phyloP scores from a whole-genome alignment of 805 yeast species.

The Pichia exigua region DNA sequence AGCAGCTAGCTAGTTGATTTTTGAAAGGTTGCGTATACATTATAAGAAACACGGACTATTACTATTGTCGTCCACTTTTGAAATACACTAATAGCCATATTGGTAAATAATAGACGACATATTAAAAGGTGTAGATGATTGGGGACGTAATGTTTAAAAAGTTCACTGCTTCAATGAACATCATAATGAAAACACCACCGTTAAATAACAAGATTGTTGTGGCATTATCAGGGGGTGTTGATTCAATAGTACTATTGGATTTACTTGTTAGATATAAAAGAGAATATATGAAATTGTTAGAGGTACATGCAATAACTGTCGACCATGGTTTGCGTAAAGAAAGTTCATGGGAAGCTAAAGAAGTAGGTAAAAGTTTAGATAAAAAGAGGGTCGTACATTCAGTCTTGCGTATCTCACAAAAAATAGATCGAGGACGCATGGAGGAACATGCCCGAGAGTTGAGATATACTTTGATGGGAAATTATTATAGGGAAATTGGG shows the following conservation, averaged over 20 bases:
- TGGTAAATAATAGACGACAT: too few species aligned
- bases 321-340: constrained; percentile 52
- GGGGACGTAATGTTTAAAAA: not conserved
- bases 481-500: constrained; percentile 31
- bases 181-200: not conserved
- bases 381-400: constrained; percentile 22
- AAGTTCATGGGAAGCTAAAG: constrained; percentile 42
- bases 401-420: constrained; percentile 14
- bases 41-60: too few species aligned
- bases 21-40: too few species aligned
- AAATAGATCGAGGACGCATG: constrained; percentile 12
- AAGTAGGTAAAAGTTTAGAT: constrained; percentile 19
- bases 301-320: constrained; percentile 51
- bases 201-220: constrained; percentile 21
- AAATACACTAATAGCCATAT: too few species aligned
- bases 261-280: constrained; percentile 32
- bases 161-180: not conserved
- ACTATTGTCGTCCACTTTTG: too few species aligned
- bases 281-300: constrained; percentile 3
- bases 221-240: constrained; percentile 78
- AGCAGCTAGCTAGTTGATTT: too few species aligned
- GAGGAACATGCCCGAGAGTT: constrained; percentile 55
- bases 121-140: constrained; percentile 15
- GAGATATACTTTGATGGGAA: constrained; percentile 39
- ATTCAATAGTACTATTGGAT: constrained; percentile 62